Conservation (phyloP, 257 asterid genomes). For the Rubia yunnanensis region DNA sequence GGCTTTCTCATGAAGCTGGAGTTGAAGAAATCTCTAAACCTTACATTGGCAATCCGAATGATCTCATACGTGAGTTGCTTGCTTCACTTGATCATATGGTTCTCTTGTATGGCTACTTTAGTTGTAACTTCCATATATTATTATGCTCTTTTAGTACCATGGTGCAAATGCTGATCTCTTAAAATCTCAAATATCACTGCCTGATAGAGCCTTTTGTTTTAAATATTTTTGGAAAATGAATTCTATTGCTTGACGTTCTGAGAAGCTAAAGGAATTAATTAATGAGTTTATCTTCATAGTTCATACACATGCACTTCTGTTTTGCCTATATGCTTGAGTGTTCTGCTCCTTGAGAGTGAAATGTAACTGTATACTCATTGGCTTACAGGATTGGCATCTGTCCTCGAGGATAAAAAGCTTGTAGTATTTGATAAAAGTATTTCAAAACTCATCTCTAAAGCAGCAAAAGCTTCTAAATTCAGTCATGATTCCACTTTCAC, state of each 20-base stretch:
- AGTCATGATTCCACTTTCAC: constrained; percentile 17
- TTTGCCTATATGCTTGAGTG: not conserved
- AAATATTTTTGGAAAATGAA: not conserved
- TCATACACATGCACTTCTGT: not conserved
- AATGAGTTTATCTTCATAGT: not conserved
- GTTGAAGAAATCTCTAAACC: constrained; percentile 22
- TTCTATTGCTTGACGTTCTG: too few relatives aligned
- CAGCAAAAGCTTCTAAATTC: constrained; percentile 22
- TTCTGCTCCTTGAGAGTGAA: not conserved
- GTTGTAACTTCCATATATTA: not conserved
- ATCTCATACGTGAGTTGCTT: constrained; percentile 60
- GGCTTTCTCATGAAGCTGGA: constrained; percentile 41
- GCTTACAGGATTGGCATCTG: constrained; percentile 46
- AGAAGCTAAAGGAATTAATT: not conserved
- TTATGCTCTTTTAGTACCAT: not conserved
- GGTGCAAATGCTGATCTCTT: not conserved
- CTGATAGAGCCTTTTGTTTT: not conserved
- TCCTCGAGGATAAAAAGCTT: constrained; percentile 42
- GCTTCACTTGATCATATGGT: constrained; percentile 1
- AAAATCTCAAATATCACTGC: not conserved
- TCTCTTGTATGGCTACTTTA: constrained; percentile 6
- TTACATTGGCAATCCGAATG: constrained; percentile 37
- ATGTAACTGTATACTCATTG: constrained; percentile 11
- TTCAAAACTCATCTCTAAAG: constrained; percentile 29
- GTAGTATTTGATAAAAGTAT: constrained; percentile 29